A percentile compares a stretch with the other conserved stretches of the same genome.
phyloP scores from a whole-genome alignment of 208 protist species.

The Tetramitus jugosus region DNA sequence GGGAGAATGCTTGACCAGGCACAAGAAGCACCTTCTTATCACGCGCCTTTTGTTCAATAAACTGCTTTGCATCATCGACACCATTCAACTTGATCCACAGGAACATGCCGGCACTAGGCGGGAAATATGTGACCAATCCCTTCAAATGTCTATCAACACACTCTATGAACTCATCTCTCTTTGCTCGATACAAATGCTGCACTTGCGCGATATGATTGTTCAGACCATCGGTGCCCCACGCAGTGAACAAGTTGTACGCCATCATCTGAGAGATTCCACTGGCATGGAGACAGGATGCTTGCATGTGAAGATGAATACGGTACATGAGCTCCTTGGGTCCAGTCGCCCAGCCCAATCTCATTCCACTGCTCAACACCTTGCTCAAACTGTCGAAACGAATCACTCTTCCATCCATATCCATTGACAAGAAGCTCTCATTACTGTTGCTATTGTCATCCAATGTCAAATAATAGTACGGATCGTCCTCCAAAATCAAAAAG shows the following conservation, averaged over 20 bases:
- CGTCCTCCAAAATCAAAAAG: slow-evolving; percentile 62
- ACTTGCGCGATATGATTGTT: slow-evolving; percentile 40
- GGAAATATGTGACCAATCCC: slow-evolving; percentile 30
- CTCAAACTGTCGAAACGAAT: slow-evolving; percentile 58
- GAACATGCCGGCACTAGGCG: slow-evolving; percentile 49
- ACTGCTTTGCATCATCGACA: slow-evolving; percentile 29
- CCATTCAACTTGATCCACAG: slow-evolving; percentile 43
- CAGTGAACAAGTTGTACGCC: slow-evolving; percentile 17
- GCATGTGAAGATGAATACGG: slow-evolving; percentile 33
- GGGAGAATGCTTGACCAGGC: slow-evolving; percentile 39
- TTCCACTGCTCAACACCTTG: slow-evolving; percentile 52
- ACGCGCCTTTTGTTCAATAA: slow-evolving; percentile 44
- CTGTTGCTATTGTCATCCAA: slow-evolving; percentile 14
- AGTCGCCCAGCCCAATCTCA: slow-evolving; percentile 46
- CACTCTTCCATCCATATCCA: slow-evolving; percentile 53
- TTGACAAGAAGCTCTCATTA: slow-evolving; percentile 38
- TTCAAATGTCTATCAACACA: slow-evolving; percentile 35
- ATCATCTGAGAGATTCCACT: slow-evolving; percentile 37
- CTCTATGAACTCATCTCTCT: slow-evolving; percentile 37
- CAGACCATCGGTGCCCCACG: slow-evolving; percentile 42
- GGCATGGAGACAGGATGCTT: slow-evolving; percentile 42
- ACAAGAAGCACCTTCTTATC: slow-evolving; percentile 42
- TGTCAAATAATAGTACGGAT: slow-evolving; percentile 62
- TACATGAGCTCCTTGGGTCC: slow-evolving; percentile 38
- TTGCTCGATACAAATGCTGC: slow-evolving; percentile 36